Percentiles rank a stretch among this genome's conserved stretches.
Conservation (phyloP, 495 filamentous ascomycete genomes). For the Penicillium manginii region DNA sequence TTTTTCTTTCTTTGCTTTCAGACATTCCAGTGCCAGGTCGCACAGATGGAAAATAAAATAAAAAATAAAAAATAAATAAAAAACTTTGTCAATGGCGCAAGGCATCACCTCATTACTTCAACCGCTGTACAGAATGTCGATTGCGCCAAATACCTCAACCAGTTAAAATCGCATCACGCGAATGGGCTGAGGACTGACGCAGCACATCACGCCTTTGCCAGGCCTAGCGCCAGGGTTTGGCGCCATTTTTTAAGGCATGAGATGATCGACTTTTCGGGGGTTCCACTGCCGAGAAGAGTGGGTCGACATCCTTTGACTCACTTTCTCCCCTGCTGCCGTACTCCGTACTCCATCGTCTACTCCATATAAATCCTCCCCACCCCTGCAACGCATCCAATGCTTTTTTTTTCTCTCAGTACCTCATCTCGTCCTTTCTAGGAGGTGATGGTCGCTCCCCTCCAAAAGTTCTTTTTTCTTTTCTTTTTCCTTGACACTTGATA, state of each 20-base stretch:
- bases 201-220: slow-evolving; percentile 25
- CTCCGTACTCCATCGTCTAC: not conserved
- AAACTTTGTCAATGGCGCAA: slow-evolving; percentile 1
- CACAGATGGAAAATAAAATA: not conserved
- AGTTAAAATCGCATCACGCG: slow-evolving; percentile 11
- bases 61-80: no score
- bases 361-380: slow-evolving; percentile 19
- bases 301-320: slow-evolving; percentile 24
- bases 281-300: slow-evolving; percentile 23
- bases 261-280: slow-evolving; percentile 23
- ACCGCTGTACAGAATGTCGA: not conserved
- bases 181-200: slow-evolving; percentile 11
- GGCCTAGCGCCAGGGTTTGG: slow-evolving; percentile 15
- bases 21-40: slow-evolving; percentile 15
- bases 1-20: slow-evolving; percentile 4
- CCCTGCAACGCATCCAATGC: slow-evolving; percentile 20
- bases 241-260: slow-evolving; percentile 24
- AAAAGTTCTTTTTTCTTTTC: slow-evolving; percentile 20
- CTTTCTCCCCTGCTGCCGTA: slow-evolving; percentile 19
- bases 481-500: slow-evolving; percentile 13
- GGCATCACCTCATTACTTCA: slow-evolving; percentile 11
- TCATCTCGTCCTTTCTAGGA: slow-evolving; percentile 49
- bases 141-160: no score
- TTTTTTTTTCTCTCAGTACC: slow-evolving; percentile 30
- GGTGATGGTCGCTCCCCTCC: slow-evolving; percentile 51